Evolutionary conservation across 2,329 filamentous ascomycete genomes (phyloP), one percentile per base, ranked within the genome.

Genomic region (Dactylonectria estremocensis): DNA sequence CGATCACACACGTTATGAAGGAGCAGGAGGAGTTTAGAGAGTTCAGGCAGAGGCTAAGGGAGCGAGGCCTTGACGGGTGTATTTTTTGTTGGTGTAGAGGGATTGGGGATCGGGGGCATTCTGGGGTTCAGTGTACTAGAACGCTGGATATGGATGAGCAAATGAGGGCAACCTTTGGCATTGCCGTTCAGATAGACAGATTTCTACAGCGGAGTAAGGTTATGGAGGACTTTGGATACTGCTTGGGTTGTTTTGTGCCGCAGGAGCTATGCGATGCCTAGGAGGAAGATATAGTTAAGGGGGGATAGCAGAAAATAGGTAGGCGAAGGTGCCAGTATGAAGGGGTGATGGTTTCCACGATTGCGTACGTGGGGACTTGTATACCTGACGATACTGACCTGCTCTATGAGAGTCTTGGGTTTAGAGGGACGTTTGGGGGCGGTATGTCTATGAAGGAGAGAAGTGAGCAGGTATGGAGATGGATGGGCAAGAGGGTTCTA

Each of bases 201-300:
- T 52, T 52, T 33, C 28, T 52, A 33, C 28, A n/a, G 48, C 22
- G n/a, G 48, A 20, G n/a, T 52, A 52, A 14, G 28, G 16, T 33
- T 7, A 43, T 58, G 28, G 54, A 58, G 54, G n/a, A 22, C 13
- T 58, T 58, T 45, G 13, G 18, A 10, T 58, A 37, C 22, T 58
- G 18, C 18, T 18, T 20, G 5, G 18, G 16, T 7, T 58, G 20
- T 31, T 45, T 58, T 13, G 24, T 58, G 20, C 54, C 18, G 16
- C 22, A 58, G 16, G 37, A 58, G 22, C 24, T 58, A 45, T 58
- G 18, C 28, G 31, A 58, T 45, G 18, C n/a, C 4, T 58, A 18
- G 37, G 37, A 58, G 16, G 37, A 58, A 43, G 40, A 58, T 58
- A 31, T n/a, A 58, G 18, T 28, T 7, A 7, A 20, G 20, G 37